Percentiles rank a stretch among this genome's conserved stretches.
These are phyloP conservation scores for Penicillium sp. DNA, from an alignment of 2,329 filamentous ascomycete species.

Conservation along the genomic window DNA sequence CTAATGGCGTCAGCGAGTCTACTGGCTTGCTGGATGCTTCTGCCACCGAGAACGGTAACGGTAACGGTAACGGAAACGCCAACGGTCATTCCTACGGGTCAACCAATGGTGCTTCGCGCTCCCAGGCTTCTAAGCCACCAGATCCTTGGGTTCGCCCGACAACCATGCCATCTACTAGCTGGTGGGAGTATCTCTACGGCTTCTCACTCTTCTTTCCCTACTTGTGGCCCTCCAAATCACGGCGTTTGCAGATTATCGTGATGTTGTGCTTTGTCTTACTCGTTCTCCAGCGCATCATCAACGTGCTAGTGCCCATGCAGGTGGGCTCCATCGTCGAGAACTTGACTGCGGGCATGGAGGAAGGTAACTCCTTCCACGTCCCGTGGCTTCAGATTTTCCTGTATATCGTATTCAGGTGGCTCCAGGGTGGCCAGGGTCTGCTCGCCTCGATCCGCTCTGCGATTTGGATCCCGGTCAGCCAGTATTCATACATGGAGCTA, in stretches of 20 bases:
- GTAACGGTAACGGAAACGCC: conserved; percentile 33
- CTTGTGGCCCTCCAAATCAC: conserved; percentile 83
- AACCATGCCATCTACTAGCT: conserved; percentile 78
- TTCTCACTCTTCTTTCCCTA: conserved; percentile 96
- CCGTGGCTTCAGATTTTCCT: conserved; percentile 71
- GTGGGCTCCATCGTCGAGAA: conserved; percentile 73
- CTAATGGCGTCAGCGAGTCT: conserved; percentile 41
- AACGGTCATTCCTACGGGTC: conserved; percentile 52
- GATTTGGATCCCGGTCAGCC: conserved; percentile 93
- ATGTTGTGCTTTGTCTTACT: conserved; percentile 77
- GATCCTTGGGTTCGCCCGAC: conserved; percentile 86
- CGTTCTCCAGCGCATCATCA: conserved; percentile 73
- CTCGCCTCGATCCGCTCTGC: conserved; percentile 76
- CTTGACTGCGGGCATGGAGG: conserved; percentile 57
- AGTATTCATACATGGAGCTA: conserved; percentile 91
- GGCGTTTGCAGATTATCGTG: conserved; percentile 69
- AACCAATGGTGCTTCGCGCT: conserved; percentile 36
- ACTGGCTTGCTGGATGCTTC: conserved; percentile 39
- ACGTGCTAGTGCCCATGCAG: conserved; percentile 78
- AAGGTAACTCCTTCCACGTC: conserved; percentile 50
- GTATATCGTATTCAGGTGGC: conserved; percentile 70
- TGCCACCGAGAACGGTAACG: conserved; percentile 44
- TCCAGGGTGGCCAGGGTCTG: conserved; percentile 84
- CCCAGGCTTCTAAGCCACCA: conserved; percentile 43
- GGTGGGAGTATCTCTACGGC: conserved; percentile 92